Base-by-base conservation (phyloP, 2,329 filamentous ascomycete species). In the Zarea fungicola region DNA sequence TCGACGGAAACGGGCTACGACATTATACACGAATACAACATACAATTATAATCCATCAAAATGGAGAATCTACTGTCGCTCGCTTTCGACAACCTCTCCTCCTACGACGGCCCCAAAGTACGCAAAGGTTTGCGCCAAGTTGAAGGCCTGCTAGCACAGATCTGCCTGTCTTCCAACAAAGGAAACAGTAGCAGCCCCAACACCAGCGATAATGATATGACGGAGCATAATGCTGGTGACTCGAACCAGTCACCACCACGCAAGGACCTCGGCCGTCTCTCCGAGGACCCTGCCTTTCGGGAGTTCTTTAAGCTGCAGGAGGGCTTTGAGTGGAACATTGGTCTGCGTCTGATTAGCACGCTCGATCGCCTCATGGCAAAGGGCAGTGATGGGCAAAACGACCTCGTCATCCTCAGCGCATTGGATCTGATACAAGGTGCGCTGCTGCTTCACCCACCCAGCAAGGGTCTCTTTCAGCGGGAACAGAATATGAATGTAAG, bases 241-340 rank as follows among this genome's bases (percentile, higher is more conserved):
- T 16, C 18, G 29, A 14, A 7, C 18, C 65, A 3, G 36, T 35
- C 45, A 22, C 69, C 71, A 9, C 66, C 69, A 25, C 70, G 72
- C 45, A 90, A 88, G 68, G 75, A 76, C 13, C 76, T 96, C 42
- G 72, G 73, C 19, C 84, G 89, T 50, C 71, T 96, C 54, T 78
- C 80, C 43, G 80, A 84, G 55, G 93, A 97, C 66, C 89, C 87
- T 18, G 92, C 91, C 18, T 97, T 96, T 64, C 77, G 89, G 56
- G 90, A 96, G 68, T 97, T 97, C 73, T 96, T 96, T 74, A 89
- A 95, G 65, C 67, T 97, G 56, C 93, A 99, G 67, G 91, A 97
- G 63, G 89, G 91, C 3, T 99, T 99, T 64, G 89, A 97, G 71
- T 97, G 90, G 87, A 99, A 99, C 71, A 89, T 97, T 48, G 85